Base-by-base conservation (phyloP, 306 rosid genomes). In the Elaeagnus macrophylla region DNA sequence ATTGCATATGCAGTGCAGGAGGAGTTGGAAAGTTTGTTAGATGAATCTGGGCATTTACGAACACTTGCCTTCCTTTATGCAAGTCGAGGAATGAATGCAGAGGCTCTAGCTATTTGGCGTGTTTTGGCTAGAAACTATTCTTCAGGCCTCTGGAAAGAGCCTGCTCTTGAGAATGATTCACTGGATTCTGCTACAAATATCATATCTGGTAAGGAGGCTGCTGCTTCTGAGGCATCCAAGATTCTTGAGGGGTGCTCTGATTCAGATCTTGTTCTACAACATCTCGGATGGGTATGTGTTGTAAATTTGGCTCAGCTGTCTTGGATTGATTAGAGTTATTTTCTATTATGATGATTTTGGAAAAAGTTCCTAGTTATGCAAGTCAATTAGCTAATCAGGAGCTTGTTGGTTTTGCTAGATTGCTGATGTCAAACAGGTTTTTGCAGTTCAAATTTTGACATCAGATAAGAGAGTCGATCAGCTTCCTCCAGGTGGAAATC, bases 61-160 rank as follows among this genome's bases (percentile, higher is more conserved):
- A 84, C 97, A 6, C 97, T 91, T 65, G 97, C 97, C 65, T 91
- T 91, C 79, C 83, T 91, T 32, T 84, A 75, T 59, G 88, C 97
- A 25, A 91, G 93, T 77, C 86, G 85, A 76, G 94, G 93, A 70
- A 84, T 86, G 80, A 86, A 89, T 80, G 74, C 97, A 18, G 80
- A 86, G 73, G 96, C 97, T 39, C 89, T 91, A 54, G 77, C 81
- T 36, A 80, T 86, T 56, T 91, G 97, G 97, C 93, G 81, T 71
- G 63, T 87, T 59, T 76, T 86, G 60, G 97, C 94, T 46, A 86
- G 95, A 81, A 86, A 75, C 59, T 91, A 79, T 74, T 56, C 88
- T 48, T 81, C 94, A 8, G 78, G 91, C 59, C 83, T 82, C 38
- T 82, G 88, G 93, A 91, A 81, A 75, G 94, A 80, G 68, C 66